Evolutionary conservation across 495 filamentous ascomycete genomes (phyloP).

Genomic region (Elasticomyces elasticus): DNA sequence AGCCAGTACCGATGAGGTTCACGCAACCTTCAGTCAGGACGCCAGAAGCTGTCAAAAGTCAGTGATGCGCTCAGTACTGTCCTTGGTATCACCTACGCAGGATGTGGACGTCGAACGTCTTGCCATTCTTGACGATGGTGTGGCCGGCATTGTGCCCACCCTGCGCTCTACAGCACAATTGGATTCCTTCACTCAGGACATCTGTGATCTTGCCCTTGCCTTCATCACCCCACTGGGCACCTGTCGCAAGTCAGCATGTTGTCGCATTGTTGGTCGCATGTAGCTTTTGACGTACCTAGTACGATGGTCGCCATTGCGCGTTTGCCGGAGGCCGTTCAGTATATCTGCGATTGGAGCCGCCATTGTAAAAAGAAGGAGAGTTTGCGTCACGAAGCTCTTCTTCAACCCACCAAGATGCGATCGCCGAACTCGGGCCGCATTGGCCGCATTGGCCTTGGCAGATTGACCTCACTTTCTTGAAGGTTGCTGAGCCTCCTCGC

Average conservation of each 20-base stretch:
- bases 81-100: constrained; percentile 14
- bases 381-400: not conserved
- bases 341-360: not conserved
- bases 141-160: constrained; percentile 55
- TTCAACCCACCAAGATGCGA: too few species aligned
- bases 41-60: constrained; percentile 37
- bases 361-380: constrained; percentile 4
- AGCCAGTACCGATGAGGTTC: constrained; percentile 79
- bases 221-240: constrained; percentile 23
- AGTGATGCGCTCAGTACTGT: constrained; percentile 36
- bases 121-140: constrained; percentile 49
- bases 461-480: too few species aligned
- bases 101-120: constrained; percentile 22
- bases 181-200: constrained; percentile 48
- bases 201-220: constrained; percentile 60
- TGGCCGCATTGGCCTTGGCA: too few species aligned
- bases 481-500: too few species aligned
- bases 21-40: constrained; percentile 60
- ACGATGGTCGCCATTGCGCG: constrained; percentile 5
- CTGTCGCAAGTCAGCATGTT: not conserved
- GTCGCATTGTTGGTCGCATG: not conserved
- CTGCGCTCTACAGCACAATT: constrained; percentile 52
- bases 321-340: not conserved
- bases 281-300: not conserved
- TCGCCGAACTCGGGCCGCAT: too few species aligned